phyloP scores from a whole-genome alignment of 78 protist species.

The Isochrysis galbana region DNA sequence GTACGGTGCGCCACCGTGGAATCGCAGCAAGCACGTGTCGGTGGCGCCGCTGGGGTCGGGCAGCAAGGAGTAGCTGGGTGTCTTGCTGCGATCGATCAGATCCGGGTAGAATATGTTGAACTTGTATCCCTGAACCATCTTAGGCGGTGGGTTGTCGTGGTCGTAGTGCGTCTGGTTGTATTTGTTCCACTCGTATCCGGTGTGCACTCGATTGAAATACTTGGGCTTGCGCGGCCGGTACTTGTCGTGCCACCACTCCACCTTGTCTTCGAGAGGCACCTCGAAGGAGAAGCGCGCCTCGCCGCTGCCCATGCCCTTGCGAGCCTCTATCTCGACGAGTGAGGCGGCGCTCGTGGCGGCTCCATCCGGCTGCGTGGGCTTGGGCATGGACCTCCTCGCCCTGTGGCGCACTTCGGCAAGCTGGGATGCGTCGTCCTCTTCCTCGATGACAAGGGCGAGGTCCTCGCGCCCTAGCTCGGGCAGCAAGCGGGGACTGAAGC shows the following conservation, averaged over 20 bases:
- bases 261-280: neutral
- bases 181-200: slow-evolving; percentile 59
- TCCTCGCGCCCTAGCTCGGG: neutral
- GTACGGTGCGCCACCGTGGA: slow-evolving; percentile 95
- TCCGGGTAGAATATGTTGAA: slow-evolving; percentile 97
- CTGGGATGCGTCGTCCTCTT: neutral
- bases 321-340: neutral
- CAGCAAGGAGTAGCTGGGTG: neutral
- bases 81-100: slow-evolving; percentile 72
- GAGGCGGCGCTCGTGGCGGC: neutral
- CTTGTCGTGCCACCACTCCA: slow-evolving; percentile 85
- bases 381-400: neutral
- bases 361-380: neutral
- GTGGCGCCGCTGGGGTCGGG: slow-evolving; percentile 37
- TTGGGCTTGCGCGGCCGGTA: slow-evolving; percentile 30
- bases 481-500: neutral
- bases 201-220: slow-evolving; percentile 86
- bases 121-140: slow-evolving; percentile 96
- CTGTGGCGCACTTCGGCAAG: neutral
- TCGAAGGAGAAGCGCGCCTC: slow-evolving; percentile 18
- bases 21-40: slow-evolving; percentile 71
- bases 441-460: neutral
- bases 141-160: slow-evolving; percentile 98
- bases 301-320: neutral
- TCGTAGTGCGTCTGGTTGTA: slow-evolving; percentile 91